Evolutionary conservation across 2,329 filamentous ascomycete species (phyloP).

Genomic region (Hypoxylon sp.): DNA sequence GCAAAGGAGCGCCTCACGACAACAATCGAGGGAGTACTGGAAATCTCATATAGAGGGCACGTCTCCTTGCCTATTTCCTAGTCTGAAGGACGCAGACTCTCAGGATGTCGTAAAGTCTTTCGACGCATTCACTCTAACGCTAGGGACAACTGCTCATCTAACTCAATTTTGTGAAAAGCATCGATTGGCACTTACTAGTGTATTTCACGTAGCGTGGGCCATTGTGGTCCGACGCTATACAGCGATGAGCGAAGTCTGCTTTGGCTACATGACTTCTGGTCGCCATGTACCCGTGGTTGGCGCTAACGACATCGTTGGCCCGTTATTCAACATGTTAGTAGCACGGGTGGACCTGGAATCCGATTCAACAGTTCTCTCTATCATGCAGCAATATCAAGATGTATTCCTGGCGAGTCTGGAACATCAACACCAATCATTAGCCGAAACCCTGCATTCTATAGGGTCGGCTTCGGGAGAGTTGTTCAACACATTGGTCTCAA

Average conservation of each 20-base stretch:
- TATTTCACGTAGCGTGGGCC: constrained; percentile 18
- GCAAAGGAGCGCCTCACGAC: not conserved
- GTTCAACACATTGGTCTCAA: no score
- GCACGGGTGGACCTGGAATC: not conserved
- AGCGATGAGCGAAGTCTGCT: not conserved
- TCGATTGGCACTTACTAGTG: not conserved
- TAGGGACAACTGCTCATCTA: not conserved
- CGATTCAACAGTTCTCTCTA: not conserved
- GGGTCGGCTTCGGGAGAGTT: no score
- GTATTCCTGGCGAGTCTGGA: not conserved
- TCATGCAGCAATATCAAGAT: not conserved
- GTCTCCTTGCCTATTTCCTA: not conserved
- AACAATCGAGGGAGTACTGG: not conserved
- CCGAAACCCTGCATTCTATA: not conserved
- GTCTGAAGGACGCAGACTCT: no score
- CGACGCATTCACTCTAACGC: not conserved
- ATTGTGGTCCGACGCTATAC: constrained; percentile 9
- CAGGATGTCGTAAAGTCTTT: not conserved
- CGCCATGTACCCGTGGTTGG: constrained; percentile 10
- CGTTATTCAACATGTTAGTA: constrained; percentile 13
- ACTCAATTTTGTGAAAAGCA: not conserved
- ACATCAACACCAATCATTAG: constrained; percentile 7
- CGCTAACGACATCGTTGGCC: constrained; percentile 1
- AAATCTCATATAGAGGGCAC: not conserved
- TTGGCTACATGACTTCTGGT: constrained; percentile 17